Evolutionary conservation across 2,329 filamentous ascomycete species (phyloP), one percentile per base, ranked within the genome.

Genomic region (Apiospora aurea): DNA sequence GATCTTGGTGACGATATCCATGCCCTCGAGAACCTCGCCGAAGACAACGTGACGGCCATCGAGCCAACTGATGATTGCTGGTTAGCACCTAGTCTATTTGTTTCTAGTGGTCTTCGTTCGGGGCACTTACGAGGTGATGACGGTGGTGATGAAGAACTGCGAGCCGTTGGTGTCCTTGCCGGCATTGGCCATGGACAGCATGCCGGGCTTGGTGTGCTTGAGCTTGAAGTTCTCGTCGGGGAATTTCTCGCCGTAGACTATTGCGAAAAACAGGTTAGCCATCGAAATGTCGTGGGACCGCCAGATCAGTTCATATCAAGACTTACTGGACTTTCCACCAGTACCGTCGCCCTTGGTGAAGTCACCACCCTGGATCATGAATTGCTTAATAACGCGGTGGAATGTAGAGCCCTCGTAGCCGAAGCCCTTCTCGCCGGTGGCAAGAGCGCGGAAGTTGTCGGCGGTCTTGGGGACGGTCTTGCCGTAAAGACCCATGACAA

Each of bases 161-260:
- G 92, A 94, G 81, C 94, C 93, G 81, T 95, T 95, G 87, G 94
- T 96, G 84, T 96, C 93, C 83, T 91, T 89, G 83, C 93, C 93
- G 73, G 93, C 90, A 85, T 95, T 95, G 83, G 93, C 94, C 94
- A 94, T 96, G 84, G 92, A 94, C 76, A 96, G 86, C 69, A 94
- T 86, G 79, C 94, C 94, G 84, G 91, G 92, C 89, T 94, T 95
- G 87, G 88, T 90, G 91, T 97, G 94, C 89, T 95, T 95, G 81
- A 96, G 89, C 91, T 96, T 96, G 89, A 97, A 96, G 92, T 96
- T 96, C 91, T 97, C 94, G 79, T 97, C 94, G 76, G 90, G 84
- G 86, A 96, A 96, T 85, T 93, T 94, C 78, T 89, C 87, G 79
- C 94, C 94, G 82, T 96, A 96, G 87, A 96, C 66, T 68, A 7